A percentile compares a stretch with the other conserved stretches of the same genome.
Evolutionary conservation across 1,284 basidiomycete species (phyloP).

Genomic region (Anthracocystis setariae): DNA sequence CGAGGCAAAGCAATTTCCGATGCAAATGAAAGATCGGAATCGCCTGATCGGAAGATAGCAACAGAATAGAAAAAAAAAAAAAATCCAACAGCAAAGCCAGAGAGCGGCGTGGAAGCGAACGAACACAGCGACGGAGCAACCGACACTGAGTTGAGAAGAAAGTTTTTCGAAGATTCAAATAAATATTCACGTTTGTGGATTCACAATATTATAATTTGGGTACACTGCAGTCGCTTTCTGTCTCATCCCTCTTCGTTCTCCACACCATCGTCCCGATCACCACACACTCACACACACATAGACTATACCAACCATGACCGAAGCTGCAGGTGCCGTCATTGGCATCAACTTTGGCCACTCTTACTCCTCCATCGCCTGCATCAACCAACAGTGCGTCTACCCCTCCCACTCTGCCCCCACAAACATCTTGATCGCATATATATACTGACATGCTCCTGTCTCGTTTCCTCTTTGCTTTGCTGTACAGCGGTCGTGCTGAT

Average conservation of each 20-base stretch:
- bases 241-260: not conserved
- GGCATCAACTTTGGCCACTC: slow-evolving; percentile 98
- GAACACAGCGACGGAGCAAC: not conserved
- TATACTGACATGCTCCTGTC: slow-evolving; percentile 11
- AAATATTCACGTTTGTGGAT: not conserved
- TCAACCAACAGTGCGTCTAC: slow-evolving; percentile 81
- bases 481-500: slow-evolving; percentile 61
- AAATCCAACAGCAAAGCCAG: not conserved
- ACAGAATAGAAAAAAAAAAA: not conserved
- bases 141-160: slow-evolving; percentile 1
- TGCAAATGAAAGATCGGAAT: too few relatives aligned
- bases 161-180: not conserved
- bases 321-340: slow-evolving; percentile 71
- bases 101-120: too few relatives aligned
- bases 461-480: not conserved
- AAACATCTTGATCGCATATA: too few relatives aligned
- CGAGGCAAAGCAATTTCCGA: too few relatives aligned
- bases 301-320: slow-evolving; percentile 44
- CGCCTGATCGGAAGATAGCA: not conserved
- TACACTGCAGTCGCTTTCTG: not conserved
- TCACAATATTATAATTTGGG: too few relatives aligned
- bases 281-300: slow-evolving; percentile 4
- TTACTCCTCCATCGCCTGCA: slow-evolving; percentile 92
- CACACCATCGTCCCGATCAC: slow-evolving; percentile 2
- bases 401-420: too few relatives aligned